Conservation (phyloP, 2,329 filamentous ascomycete genomes). For the Epichloe sibirici region DNA sequence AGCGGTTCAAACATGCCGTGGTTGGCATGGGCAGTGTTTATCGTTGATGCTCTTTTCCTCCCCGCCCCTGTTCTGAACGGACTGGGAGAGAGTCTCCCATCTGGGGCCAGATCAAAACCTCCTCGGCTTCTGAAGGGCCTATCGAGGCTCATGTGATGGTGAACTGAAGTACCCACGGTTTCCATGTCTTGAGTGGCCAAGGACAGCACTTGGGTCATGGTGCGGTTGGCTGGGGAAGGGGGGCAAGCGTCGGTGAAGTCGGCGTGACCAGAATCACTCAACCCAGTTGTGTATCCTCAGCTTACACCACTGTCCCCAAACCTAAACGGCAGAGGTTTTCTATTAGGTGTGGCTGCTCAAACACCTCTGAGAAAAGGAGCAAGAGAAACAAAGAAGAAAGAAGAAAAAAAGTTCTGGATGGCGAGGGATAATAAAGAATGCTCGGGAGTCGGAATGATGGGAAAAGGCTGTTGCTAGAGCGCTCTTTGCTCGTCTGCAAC, state of each 20-base stretch:
- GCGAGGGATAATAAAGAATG: conserved; percentile 7
- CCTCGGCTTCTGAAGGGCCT: conserved; percentile 9
- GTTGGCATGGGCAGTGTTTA: conserved; percentile 33
- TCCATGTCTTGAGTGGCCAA: conserved; percentile 13
- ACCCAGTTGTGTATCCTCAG: background rate
- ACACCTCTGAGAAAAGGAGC: background rate
- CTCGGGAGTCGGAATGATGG: conserved; percentile 1
- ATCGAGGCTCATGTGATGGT: conserved; percentile 12
- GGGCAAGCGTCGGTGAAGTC: conserved; percentile 1
- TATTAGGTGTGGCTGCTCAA: background rate
- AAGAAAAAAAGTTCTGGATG: conserved; percentile 1
- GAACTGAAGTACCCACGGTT: conserved; percentile 10
- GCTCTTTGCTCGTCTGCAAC: background rate
- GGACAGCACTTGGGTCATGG: conserved; percentile 16
- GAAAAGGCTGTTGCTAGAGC: conserved; percentile 3
- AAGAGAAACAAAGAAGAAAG: background rate
- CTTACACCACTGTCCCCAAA: conserved; percentile 2
- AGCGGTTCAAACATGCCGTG: conserved; percentile 20
- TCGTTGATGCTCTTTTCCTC: conserved; percentile 34
- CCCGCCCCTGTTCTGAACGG: conserved; percentile 7
- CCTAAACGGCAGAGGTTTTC: background rate
- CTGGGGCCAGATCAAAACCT: conserved; percentile 5
- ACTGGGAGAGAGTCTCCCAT: conserved; percentile 5
- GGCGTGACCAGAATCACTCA: conserved; percentile 4
- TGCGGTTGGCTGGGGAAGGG: background rate